Evolutionary conservation across 1,139 yeast species (phyloP), one percentile per base, ranked within the genome.

Genomic region (Pichia sp.): DNA sequence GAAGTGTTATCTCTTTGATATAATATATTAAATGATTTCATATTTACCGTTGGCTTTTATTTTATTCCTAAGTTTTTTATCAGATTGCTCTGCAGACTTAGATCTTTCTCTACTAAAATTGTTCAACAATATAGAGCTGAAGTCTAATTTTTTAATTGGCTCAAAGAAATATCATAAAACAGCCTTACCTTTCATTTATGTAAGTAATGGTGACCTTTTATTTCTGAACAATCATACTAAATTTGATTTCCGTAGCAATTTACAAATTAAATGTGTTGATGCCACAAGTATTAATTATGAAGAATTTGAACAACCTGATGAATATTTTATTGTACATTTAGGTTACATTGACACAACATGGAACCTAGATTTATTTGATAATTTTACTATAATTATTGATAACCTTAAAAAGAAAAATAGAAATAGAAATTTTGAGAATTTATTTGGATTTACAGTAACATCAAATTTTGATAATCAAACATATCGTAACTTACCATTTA

Each of bases 401-500:
- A 50, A 48, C 20, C 23, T 45, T 3, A 19, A 30, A 7, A 19
- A 16, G 16, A 38, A 20, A 30, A 11, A 26, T 9, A 41, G 43
- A 15, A 40, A 26, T 9, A 41, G 43, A 15, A 40, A 23, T 10
- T 30, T 29, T 32, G 33, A 35, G 14, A 46, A 42, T 14, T 31
- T 53, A 15, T 28, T 52, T 23, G 58, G 57, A 1, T 49, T 38
- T 28, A 45, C 46, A 3, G 42, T 52, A 5, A 41, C 42, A 13
- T 33, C 42, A 3, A 27, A 38, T 13, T 18, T 24, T 1, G 21
- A 23, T 8, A 31, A 69, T 47, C 57, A 64, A 44, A 48, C 65
- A 3, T 60, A 56, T 1, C 64, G 66, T 41, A 73, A 79, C 1
- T 69, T 80, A 9, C 79, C 85, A 0, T 78, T 73, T 59, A 78